Evolutionary conservation across 192 early-diverging fungal genomes (phyloP), one percentile per base, ranked within the genome.

Genomic region (Dissophora ornata): DNA sequence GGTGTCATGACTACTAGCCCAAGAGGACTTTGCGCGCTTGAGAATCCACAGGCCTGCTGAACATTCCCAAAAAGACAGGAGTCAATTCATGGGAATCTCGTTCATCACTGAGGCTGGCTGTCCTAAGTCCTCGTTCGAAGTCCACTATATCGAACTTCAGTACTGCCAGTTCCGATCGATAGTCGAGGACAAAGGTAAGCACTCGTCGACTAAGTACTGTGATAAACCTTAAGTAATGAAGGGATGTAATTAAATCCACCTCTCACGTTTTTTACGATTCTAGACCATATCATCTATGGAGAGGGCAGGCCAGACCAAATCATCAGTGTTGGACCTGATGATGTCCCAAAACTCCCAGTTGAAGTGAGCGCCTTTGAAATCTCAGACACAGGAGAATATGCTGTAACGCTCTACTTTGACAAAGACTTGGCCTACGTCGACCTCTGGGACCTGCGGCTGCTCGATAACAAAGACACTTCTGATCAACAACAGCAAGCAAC

Each of bases 241-340:
- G 7, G 12, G 18, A 4, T 24, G 22, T 18, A 3, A 18, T 60
- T 13, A 57, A 34, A 7, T 26, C 9, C 34, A 26, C 6, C n/a
- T n/a, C n/a, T n/a, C n/a, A n/a, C n/a, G n/a, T n/a, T n/a, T n/a
- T n/a, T n/a, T n/a, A n/a, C 1, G 34, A 3, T 1, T 28, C 2
- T 65, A 65, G 62, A 65, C 19, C 19, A 24, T n/a, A 29, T 65
- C 11, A 19, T 65, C 0, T 65, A 38, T 33, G 62, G 62, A 19
- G 26, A 26, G 13, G 52, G 30, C 4, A 45, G 19, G 7, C 62
- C 62, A 0, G 12, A 55, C 22, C 52, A 33, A 4, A 16, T 47
- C 16, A 55, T 65, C 21, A 44, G 26, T 22, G 16, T 42, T 12
- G 51, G 41, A 12, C n/a, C 21, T 0, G 30, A 41, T n/a, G 40